Evolutionary conservation across 306 rosid species (phyloP).

Genomic region (Begonia loranthoides): DNA sequence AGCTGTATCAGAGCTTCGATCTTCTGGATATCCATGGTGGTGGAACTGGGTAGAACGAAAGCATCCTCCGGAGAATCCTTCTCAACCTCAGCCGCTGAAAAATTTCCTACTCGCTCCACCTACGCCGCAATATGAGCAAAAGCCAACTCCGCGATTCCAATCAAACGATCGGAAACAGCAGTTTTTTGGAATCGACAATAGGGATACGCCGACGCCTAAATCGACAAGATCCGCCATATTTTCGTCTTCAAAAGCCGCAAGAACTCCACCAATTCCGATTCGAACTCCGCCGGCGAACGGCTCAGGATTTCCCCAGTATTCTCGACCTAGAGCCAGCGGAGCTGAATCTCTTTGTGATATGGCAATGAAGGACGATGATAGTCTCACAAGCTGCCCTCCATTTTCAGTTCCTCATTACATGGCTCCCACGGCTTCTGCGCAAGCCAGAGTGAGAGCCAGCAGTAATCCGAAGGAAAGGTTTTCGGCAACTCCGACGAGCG

Average conservation of each 20-base stretch:
- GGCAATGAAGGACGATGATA: constrained; percentile 60
- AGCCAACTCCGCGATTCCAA: constrained; percentile 48
- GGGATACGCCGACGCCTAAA: constrained; percentile 69
- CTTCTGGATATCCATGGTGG: constrained; percentile 89
- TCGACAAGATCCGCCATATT: constrained; percentile 58
- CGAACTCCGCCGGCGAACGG: constrained; percentile 43
- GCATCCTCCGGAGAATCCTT: constrained; percentile 33
- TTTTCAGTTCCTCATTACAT: constrained; percentile 86
- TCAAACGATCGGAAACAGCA: constrained; percentile 33
- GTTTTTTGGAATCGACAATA: constrained; percentile 31
- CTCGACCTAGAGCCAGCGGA: constrained; percentile 39
- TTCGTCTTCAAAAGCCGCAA: constrained; percentile 21
- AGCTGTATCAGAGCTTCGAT: constrained; percentile 32
- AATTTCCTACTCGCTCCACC: constrained; percentile 68
- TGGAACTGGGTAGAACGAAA: constrained; percentile 98
- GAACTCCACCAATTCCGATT: constrained; percentile 33
- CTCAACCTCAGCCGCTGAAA: constrained; percentile 39
- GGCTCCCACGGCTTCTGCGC: constrained; percentile 71
- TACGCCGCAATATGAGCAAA: constrained; percentile 54
- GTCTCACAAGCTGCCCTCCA: constrained; percentile 91
- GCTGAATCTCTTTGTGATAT: constrained; percentile 45
- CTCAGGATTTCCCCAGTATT: constrained; percentile 26
- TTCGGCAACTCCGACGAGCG: constrained; percentile 57
- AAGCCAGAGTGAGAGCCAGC: constrained; percentile 52
- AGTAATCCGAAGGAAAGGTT: constrained; percentile 74